Evolutionary conservation across 2,329 filamentous ascomycete genomes (phyloP).

Genomic region (Alternaria consortialis): DNA sequence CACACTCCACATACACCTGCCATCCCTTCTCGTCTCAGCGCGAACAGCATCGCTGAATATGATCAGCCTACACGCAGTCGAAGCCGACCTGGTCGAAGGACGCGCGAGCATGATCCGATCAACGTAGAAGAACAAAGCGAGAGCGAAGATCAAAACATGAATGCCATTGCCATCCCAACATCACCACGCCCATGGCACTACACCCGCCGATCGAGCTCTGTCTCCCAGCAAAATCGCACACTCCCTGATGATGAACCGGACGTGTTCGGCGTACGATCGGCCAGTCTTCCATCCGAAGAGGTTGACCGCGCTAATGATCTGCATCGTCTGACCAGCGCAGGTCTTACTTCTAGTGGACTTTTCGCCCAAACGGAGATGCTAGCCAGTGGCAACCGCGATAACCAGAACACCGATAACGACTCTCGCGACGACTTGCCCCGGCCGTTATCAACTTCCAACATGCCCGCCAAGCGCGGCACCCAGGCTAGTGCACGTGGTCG

Average conservation of each 20-base stretch:
- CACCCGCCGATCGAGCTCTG: constrained; percentile 71
- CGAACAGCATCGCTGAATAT: constrained; percentile 84
- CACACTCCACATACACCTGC: constrained; percentile 93
- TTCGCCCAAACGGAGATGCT: constrained; percentile 56
- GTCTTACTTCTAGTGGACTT: constrained; percentile 71
- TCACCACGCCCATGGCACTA: constrained; percentile 67
- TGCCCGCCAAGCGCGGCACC: constrained; percentile 39
- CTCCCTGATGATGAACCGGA: constrained; percentile 69
- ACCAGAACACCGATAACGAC: constrained; percentile 27
- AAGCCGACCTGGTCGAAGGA: constrained; percentile 43
- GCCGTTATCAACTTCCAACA: constrained; percentile 40
- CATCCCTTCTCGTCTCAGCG: constrained; percentile 90
- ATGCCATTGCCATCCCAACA: constrained; percentile 76
- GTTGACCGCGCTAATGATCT: constrained; percentile 57
- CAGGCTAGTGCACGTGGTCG: constrained; percentile 39
- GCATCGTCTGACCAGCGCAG: constrained; percentile 51
- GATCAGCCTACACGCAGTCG: constrained; percentile 49
- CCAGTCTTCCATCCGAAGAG: constrained; percentile 70
- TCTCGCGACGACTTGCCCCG: constrained; percentile 41
- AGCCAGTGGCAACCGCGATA: constrained; percentile 39
- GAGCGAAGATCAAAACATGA: constrained; percentile 60
- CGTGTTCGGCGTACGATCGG: constrained; percentile 70
- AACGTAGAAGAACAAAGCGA: constrained; percentile 41
- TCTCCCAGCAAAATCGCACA: constrained; percentile 70
- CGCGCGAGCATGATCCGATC: constrained; percentile 39